These are phyloP conservation scores for Fusarium torulosum DNA, from an alignment of 2,329 filamentous ascomycete genomes.

Conservation along the genomic window DNA sequence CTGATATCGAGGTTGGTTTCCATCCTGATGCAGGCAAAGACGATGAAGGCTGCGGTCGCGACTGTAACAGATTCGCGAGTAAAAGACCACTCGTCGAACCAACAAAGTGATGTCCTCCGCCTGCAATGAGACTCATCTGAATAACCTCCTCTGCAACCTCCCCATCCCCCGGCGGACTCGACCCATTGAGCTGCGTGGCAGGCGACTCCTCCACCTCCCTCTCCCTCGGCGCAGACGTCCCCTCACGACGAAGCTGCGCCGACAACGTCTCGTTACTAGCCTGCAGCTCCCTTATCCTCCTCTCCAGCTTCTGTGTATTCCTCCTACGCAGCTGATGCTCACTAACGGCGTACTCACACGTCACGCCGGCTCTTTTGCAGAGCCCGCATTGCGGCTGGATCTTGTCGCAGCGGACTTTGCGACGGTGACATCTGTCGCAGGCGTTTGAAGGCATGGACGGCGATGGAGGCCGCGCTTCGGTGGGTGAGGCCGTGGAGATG, in stretches of 20 bases:
- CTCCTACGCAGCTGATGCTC: conserved; percentile 49
- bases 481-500: conserved; percentile 31
- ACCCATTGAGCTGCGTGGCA: conserved; percentile 3
- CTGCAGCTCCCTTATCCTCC: conserved; percentile 51
- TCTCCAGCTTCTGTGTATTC: conserved; percentile 54
- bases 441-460: conserved; percentile 45
- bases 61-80: conserved; percentile 57
- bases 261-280: conserved; percentile 46
- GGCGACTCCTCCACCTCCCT: background rate
- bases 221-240: background rate
- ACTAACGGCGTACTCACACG: conserved; percentile 53
- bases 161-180: conserved; percentile 21
- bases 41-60: conserved; percentile 32
- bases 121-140: conserved; percentile 57
- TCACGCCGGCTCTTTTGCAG: conserved; percentile 52
- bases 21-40: conserved; percentile 28
- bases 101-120: conserved; percentile 58
- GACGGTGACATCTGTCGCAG: conserved; percentile 57
- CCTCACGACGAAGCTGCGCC: conserved; percentile 14
- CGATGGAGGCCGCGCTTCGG: conserved; percentile 35
- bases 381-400: conserved; percentile 52
- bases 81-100: conserved; percentile 57
- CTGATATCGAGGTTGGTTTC: conserved; percentile 29
- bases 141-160: conserved; percentile 58
- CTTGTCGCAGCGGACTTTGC: conserved; percentile 59